Conservation (phyloP, 441 rosid genomes). For the Jatropha multifida region DNA sequence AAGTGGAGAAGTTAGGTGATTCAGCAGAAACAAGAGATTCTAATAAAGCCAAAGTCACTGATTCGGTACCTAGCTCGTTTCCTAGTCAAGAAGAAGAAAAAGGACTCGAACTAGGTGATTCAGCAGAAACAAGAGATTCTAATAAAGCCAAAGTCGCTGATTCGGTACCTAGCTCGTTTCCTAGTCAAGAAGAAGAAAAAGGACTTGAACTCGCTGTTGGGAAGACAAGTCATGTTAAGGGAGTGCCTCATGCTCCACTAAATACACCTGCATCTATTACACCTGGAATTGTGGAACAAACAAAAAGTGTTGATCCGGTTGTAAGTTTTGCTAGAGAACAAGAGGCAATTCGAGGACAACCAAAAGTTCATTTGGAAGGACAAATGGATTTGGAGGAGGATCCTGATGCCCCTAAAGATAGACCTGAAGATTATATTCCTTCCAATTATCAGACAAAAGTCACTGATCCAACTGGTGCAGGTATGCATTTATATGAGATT, state of each 20-base stretch:
- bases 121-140: neutral
- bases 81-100: neutral
- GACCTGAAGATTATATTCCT: constrained; percentile 25
- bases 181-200: neutral
- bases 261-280: constrained; percentile 27
- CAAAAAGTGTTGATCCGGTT: constrained; percentile 16
- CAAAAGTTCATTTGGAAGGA: constrained; percentile 35
- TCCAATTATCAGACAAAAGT: constrained; percentile 60
- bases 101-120: constrained; percentile 22
- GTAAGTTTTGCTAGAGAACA: constrained; percentile 6
- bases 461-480: constrained; percentile 43
- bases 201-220: constrained; percentile 5
- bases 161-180: neutral
- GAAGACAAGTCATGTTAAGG: constrained; percentile 6
- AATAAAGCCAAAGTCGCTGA: neutral
- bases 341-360: constrained; percentile 27
- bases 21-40: constrained; percentile 4
- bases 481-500: constrained; percentile 20
- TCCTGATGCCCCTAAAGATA: constrained; percentile 40
- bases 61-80: neutral
- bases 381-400: constrained; percentile 52
- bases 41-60: neutral
- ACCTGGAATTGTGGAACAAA: constrained; percentile 22
- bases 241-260: constrained; percentile 22
- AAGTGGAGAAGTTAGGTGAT: constrained; percentile 27